Base-by-base conservation (phyloP, 2,329 filamentous ascomycete species). In the Ophiostoma novo-ulmi region DNA sequence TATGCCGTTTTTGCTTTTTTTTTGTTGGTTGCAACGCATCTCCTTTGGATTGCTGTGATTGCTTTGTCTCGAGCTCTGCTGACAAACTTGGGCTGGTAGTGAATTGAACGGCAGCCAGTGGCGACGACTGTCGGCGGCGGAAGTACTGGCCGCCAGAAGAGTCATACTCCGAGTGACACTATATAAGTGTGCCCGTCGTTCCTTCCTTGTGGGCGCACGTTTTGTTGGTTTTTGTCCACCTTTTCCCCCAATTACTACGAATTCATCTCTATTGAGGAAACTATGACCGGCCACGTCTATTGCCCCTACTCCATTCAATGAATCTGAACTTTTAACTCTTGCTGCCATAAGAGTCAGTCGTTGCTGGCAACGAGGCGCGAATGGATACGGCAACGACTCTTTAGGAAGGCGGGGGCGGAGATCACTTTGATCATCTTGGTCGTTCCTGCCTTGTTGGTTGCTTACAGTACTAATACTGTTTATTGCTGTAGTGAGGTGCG, bases 371-470 rank as follows among this genome's bases (percentile, higher is more conserved):
- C 22, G n/a, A 55, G 2, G 38, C 36, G 20, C 69, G 69, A 58
- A 52, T 71, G 71, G 70, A n/a, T 41, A 61, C 69, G 31, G 61
- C 38, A 38, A 55, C 26, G 48, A 61, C 67, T 48, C 31, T 44
- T 63, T 72, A 61, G 71, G 71, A 72, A 73, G 71, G 72, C 68
- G 72, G 72, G 71, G 72, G 70, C 70, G 72, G 71, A 71, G 71
- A 35, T 48, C 52, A 39, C 52, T 35, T 64, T 55, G 17, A 6
- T n/a, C 17, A 20, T 36, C 65, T 39, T 70, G 67, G 22, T 14
- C 44, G 31, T 31, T 31, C 14, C 39, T 44, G 39, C 39, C 39
- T 26, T 10, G 48, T 22, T 55, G 48, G 48, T 11, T 55, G 48
- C 48, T 55, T 13, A 17, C 41, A 44, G 48, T 8, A 31, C n/a